Evolutionary conservation across 2,329 filamentous ascomycete genomes (phyloP), one percentile per base, ranked within the genome.

Genomic region (Verruconis gallopava): DNA sequence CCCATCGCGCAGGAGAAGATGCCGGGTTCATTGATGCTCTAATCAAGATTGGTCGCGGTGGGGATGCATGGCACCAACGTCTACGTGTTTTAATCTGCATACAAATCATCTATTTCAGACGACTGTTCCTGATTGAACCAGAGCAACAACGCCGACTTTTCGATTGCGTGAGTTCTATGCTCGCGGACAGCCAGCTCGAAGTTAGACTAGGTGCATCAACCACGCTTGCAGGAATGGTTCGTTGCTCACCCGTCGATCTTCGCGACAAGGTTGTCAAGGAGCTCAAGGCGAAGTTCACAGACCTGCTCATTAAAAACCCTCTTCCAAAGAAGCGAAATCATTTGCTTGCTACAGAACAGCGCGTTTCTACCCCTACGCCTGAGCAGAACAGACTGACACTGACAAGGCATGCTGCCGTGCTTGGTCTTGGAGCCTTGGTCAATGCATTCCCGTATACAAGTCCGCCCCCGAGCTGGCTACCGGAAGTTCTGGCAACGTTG

Each of bases 41-140:
- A 34, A 86, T 96, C 51, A 77, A 80, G 42, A 91, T 98, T 38
- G 91, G 91, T 37, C 83, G 79, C 53, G 81, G 75, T 5, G 84
- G 88, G 1, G 66, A 77, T 2, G 91, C 84, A 43, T 98, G 91
- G 91, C 91, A 98, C 61, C 91, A 98, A 64, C 82, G 91, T 37
- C 72, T 98, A 30, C 78, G 93, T 19, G 85, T 93, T 34, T 75
- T 98, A 51, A 88, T 98, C 64, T 96, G 96, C 63, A 95, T 98
- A 70, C 93, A 98, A 55, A 89, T 96, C 49, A 81, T 98, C 52
- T 98, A 95, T 67, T 98, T 96, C 75, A 81, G 91, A 39, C 83
- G 89, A 19, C 73, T 98, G 28, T 98, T 98, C 69, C 68, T 96
- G 20, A 83, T 93, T 50, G 74, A 77, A 21, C 68, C 73, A 4